A percentile compares a stretch with the other conserved stretches of the same genome.
phyloP scores from a whole-genome alignment of 176 grass and related monocot genomes.

The Carex parvula region DNA sequence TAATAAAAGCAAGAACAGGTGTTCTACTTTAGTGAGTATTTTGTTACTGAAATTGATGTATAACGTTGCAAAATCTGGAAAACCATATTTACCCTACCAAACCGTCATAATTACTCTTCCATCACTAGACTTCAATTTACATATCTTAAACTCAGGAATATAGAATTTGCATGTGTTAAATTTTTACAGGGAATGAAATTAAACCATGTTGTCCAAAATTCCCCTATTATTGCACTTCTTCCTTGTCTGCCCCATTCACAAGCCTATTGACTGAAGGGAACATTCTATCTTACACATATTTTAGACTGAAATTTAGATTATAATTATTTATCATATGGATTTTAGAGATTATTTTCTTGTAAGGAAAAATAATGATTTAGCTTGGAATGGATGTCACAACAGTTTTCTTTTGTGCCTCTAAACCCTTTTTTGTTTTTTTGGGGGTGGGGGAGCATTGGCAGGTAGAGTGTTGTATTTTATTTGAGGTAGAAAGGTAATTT shows the following conservation, averaged over 20 bases:
- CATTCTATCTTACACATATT: not conserved
- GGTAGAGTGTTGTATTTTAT: not conserved
- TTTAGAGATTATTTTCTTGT: not conserved
- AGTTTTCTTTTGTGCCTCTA: not conserved
- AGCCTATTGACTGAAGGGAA: not conserved
- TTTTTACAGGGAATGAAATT: conserved; percentile 1
- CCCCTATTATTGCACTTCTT: not conserved
- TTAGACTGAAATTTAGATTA: not conserved
- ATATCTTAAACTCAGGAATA: not conserved
- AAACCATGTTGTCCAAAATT: not conserved
- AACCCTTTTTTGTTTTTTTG: not conserved
- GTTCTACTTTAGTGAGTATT: conserved; percentile 12
- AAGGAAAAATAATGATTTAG: not conserved
- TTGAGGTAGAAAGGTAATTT: not conserved
- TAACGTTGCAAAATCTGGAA: not conserved
- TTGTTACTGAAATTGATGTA: not conserved
- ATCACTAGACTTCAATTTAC: conserved; percentile 2
- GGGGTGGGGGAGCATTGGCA: not conserved
- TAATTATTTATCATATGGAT: not conserved
- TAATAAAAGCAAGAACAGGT: not conserved
- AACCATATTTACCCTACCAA: not conserved
- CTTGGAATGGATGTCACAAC: not conserved
- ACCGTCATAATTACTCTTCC: conserved; percentile 16
- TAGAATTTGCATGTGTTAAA: conserved; percentile 16
- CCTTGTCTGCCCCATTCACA: not conserved